phyloP scores from a whole-genome alignment of 1,139 yeast genomes.

The Blastobotrys arbuscula region DNA sequence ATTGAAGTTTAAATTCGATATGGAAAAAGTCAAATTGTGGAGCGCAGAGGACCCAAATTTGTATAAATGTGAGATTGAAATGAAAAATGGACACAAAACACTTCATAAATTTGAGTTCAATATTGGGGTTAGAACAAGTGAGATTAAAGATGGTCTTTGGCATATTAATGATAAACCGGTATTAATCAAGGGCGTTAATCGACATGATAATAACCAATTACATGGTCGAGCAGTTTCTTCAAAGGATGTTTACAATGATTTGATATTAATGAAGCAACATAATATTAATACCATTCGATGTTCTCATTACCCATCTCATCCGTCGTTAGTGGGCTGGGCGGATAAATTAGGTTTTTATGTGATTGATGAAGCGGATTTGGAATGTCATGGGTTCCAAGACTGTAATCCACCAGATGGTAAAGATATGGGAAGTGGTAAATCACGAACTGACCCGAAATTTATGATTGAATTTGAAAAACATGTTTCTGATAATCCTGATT shows the following conservation, averaged over 20 bases:
- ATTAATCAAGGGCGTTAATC: slow-evolving; percentile 33
- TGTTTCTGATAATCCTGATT: slow-evolving; percentile 32
- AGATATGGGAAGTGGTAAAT: neutral
- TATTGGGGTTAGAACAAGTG: slow-evolving; percentile 34
- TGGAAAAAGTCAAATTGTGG: slow-evolving; percentile 30
- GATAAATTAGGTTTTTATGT: slow-evolving; percentile 32
- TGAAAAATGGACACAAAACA: slow-evolving; percentile 10
- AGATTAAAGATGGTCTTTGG: slow-evolving; percentile 30
- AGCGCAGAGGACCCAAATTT: slow-evolving; percentile 36
- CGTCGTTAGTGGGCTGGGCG: slow-evolving; percentile 23
- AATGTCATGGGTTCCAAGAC: slow-evolving; percentile 35
- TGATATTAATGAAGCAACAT: slow-evolving; percentile 33
- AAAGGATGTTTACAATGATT: slow-evolving; percentile 32
- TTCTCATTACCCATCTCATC: slow-evolving; percentile 36
- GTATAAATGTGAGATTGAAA: slow-evolving; percentile 25
- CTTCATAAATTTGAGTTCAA: slow-evolving; percentile 25
- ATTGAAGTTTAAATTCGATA: slow-evolving; percentile 13
- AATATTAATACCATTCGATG: slow-evolving; percentile 37
- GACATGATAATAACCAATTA: slow-evolving; percentile 36
- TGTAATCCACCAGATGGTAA: slow-evolving; percentile 1
- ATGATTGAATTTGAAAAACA: slow-evolving; percentile 17
- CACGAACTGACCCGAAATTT: slow-evolving; percentile 17
- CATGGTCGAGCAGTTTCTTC: slow-evolving; percentile 36
- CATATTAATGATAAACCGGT: slow-evolving; percentile 32
- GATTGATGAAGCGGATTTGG: slow-evolving; percentile 38